These are phyloP conservation scores for Onygenales sp. DNA, from an alignment of 2,329 filamentous ascomycete species.

Conservation along the genomic window DNA sequence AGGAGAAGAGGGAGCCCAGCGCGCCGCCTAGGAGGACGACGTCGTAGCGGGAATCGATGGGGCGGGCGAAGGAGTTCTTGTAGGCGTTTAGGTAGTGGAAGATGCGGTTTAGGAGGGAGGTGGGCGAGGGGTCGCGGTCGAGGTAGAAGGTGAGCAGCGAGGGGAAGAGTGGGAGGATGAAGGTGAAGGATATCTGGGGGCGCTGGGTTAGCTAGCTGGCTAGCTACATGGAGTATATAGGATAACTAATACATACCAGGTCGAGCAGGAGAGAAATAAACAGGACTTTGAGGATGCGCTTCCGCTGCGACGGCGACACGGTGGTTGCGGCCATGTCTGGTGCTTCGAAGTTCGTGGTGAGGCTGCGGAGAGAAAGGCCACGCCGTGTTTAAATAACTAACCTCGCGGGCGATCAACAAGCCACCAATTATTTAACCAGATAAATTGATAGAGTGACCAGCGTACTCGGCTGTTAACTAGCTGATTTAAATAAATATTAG, in stretches of 20 bases:
- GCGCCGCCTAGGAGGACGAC: conserved; percentile 92
- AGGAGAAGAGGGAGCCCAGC: conserved; percentile 83
- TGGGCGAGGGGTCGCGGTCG: conserved; percentile 56
- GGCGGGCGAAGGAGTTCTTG: conserved; percentile 83
- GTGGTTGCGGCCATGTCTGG: conserved; percentile 26
- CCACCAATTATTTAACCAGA: too few relatives aligned
- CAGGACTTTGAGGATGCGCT: conserved; percentile 75
- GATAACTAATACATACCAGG: conserved; percentile 52
- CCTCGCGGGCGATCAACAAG: too few relatives aligned
- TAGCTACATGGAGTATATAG: neutral
- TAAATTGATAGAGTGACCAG: too few relatives aligned
- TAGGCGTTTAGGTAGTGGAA: conserved; percentile 82
- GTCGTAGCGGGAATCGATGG: conserved; percentile 93
- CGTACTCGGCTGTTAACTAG: too few relatives aligned
- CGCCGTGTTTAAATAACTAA: too few relatives aligned
- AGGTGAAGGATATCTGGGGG: conserved; percentile 85
- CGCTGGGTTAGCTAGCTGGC: neutral
- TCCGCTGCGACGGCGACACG: conserved; percentile 47
- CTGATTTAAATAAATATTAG: too few relatives aligned
- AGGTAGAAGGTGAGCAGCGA: conserved; percentile 95
- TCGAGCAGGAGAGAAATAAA: conserved; percentile 85
- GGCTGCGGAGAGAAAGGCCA: neutral
- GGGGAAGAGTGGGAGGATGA: conserved; percentile 93
- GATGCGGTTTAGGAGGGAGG: conserved; percentile 67
- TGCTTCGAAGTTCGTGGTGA: neutral